Conservation (phyloP, 805 yeast genomes). For the Pichia cephalocereana region DNA sequence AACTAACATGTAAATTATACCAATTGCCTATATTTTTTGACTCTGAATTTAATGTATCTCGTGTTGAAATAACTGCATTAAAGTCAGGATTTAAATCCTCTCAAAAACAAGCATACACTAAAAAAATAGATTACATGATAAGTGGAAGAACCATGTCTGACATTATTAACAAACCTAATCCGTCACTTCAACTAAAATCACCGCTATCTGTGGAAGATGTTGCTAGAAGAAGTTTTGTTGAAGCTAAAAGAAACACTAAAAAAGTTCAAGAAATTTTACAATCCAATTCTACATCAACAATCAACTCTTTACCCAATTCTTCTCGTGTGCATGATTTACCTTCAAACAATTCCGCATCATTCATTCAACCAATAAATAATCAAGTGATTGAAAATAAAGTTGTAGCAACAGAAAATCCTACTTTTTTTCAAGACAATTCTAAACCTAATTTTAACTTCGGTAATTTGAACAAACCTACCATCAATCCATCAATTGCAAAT, state of each 20-base stretch:
- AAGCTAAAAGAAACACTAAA: conserved; percentile 10
- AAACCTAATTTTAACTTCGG: no score
- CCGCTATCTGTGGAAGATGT: conserved; percentile 13
- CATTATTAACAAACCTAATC: conserved; percentile 28
- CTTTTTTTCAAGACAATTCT: no score
- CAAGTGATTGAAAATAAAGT: no score
- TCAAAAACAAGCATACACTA: conserved; percentile 38
- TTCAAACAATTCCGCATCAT: no score
- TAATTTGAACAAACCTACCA: no score
- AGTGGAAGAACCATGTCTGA: conserved; percentile 20
- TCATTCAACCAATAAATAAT: no score
- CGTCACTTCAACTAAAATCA: conserved; percentile 10
- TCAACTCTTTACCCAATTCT: background rate
- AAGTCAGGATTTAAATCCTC: conserved; percentile 23
- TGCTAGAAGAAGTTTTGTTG: conserved; percentile 16
- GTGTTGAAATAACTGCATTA: conserved; percentile 36
- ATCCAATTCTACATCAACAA: background rate
- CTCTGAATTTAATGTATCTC: conserved; percentile 18
- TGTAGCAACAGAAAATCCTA: no score
- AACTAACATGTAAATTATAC: conserved; percentile 54
- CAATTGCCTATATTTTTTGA: conserved; percentile 37
- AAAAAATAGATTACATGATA: conserved; percentile 32
- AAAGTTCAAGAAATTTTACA: conserved; percentile 5
- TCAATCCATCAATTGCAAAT: no score
- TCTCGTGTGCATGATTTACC: no score